Percentiles rank a stretch among this genome's conserved stretches.
Evolutionary conservation across 2,329 filamentous ascomycete genomes (phyloP).

Genomic region (Alternaria postmessia): DNA sequence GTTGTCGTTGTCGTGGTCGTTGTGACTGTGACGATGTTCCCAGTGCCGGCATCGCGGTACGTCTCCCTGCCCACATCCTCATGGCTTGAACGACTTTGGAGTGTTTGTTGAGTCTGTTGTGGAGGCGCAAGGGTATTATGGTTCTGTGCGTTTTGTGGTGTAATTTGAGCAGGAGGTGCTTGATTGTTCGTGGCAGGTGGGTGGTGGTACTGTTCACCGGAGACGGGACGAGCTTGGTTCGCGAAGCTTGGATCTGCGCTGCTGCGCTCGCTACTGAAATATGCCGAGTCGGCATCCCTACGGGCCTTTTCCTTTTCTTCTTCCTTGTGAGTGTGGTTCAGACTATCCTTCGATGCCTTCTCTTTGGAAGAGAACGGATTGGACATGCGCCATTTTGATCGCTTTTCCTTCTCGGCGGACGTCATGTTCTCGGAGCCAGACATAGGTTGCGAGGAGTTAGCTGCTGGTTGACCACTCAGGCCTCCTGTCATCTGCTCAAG

Average conservation of each 20-base stretch:
- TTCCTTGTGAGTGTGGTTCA: slow-evolving; percentile 14
- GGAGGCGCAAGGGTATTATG: slow-evolving; percentile 27
- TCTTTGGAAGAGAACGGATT: slow-evolving; percentile 49
- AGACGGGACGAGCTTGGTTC: slow-evolving; percentile 37
- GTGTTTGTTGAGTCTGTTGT: slow-evolving; percentile 19
- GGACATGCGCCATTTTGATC: slow-evolving; percentile 48
- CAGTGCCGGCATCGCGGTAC: slow-evolving; percentile 42
- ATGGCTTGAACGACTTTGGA: slow-evolving; percentile 28
- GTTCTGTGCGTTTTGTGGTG: slow-evolving; percentile 9
- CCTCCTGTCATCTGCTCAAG: slow-evolving; percentile 33
- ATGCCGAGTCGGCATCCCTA: slow-evolving; percentile 43
- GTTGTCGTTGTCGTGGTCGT: slow-evolving; percentile 50
- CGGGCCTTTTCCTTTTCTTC: slow-evolving; percentile 22
- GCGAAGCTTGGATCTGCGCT: slow-evolving; percentile 45
- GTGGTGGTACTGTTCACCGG: slow-evolving; percentile 37
- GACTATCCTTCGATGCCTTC: slow-evolving; percentile 31
- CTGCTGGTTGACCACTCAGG: slow-evolving; percentile 23
- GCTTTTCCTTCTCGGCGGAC: slow-evolving; percentile 44
- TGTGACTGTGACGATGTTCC: slow-evolving; percentile 46
- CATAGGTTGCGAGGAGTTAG: slow-evolving; percentile 29
- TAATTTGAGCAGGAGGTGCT: slow-evolving; percentile 21
- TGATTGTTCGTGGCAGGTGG: slow-evolving; percentile 21
- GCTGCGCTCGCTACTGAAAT: slow-evolving; percentile 44
- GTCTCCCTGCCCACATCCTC: slow-evolving; percentile 42
- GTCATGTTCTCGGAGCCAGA: slow-evolving; percentile 27